Conservation (phyloP, 176 grass and related monocot species). For the Aegilops umbellulata region DNA sequence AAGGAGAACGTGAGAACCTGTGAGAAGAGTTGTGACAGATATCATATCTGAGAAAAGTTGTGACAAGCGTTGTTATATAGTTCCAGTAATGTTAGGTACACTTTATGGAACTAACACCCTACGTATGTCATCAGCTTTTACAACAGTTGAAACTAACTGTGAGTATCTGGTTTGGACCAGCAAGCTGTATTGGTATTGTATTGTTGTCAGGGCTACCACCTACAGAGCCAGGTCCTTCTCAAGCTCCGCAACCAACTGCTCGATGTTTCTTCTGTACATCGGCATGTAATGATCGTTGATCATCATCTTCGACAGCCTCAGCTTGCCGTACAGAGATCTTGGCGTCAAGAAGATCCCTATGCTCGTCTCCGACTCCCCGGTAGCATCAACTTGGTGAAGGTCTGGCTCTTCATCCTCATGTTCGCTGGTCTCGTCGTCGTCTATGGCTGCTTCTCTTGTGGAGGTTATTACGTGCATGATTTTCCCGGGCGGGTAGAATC, state of each 20-base stretch:
- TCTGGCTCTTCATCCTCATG: conserved; percentile 13
- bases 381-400: not conserved
- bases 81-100: conserved; percentile 29
- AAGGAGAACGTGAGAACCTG: not conserved
- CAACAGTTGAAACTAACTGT: conserved; percentile 32
- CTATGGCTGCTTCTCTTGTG: conserved; percentile 29
- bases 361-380: conserved; percentile 26
- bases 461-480: conserved; percentile 83
- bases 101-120: conserved; percentile 19
- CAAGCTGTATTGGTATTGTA: conserved; percentile 16
- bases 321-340: conserved; percentile 81
- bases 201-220: conserved; percentile 16
- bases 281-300: conserved; percentile 99
- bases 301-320: conserved; percentile 90
- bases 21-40: not conserved
- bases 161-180: conserved; percentile 24
- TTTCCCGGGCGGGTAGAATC: conserved; percentile 95
- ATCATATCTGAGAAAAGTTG: not conserved
- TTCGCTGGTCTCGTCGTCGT: conserved; percentile 12
- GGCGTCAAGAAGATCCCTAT: conserved; percentile 76
- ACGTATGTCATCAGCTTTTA: conserved; percentile 49
- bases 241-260: conserved; percentile 58
- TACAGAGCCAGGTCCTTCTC: conserved; percentile 43
- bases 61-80: not conserved
- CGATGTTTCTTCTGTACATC: conserved; percentile 83